Base-by-base conservation (phyloP, 176 grass and related monocot species). In the Phoenix roebelenii region DNA sequence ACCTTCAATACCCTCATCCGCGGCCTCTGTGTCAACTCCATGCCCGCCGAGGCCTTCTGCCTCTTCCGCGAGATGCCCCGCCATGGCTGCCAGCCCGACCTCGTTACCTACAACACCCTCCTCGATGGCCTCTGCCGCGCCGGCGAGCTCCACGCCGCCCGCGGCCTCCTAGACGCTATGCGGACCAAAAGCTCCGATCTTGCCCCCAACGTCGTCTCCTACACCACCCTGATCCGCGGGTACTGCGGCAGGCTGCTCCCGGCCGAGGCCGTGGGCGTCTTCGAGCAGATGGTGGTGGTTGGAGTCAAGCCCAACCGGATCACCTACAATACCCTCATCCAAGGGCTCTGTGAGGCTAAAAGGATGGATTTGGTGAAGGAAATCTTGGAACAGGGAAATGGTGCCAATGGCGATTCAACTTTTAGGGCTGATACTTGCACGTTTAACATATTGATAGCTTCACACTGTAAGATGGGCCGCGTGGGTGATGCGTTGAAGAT, bases 381-480 rank as follows among this genome's bases (percentile, higher is more conserved):
- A 9, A 55, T 95, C n/a, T 59, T 89, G 30, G 67, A 81, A 23
- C 52, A 3, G 29, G 51, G 52, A 16, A 25, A 55, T 16, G 52
- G 14, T 16, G 7, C 18, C 7, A 52, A 18, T 10, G 58, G 51
- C 17, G 61, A 81, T 12, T 65, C 67, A 1, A 57, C 12, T 1
- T 95, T 95, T 65, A 89, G 73, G 56, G 85, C 90, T 0, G 86
- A 95, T 73, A 95, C 86, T 0, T 95, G 90, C 79, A 89, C 90
- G 17, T 95, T 95, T 71, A 95, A 95, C 68, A 89, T 71, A 0
- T 61, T 95, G 58, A 61, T 89, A 51, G 23, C 74, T 3, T 55
- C 74, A 0, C 77, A 89, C 57, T 89, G 80, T 50, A 81, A 68
- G 15, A 67, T 57, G 67, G 74, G 74, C 5, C 57, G 50, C 18